A percentile compares a stretch with the other conserved stretches of the same genome.
Evolutionary conservation across 2,329 filamentous ascomycete species (phyloP).

Genomic region (Nigrograna mackinnonii): DNA sequence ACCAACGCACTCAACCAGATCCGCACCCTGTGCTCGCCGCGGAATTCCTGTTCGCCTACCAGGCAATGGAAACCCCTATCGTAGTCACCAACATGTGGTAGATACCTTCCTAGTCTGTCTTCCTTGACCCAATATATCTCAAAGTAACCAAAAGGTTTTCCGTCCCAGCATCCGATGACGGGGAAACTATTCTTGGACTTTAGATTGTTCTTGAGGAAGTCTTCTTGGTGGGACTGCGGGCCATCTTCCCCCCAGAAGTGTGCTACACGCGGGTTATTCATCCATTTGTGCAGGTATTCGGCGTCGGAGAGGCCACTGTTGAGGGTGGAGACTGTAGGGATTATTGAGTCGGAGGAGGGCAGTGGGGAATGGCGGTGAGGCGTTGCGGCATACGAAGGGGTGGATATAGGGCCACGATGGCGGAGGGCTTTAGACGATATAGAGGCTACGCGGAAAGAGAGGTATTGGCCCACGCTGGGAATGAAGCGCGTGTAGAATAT

Average conservation of each 20-base stretch:
- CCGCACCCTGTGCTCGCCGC: conserved; percentile 74
- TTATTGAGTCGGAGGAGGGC: conserved; percentile 52
- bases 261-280: conserved; percentile 81
- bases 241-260: conserved; percentile 79
- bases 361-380: conserved; percentile 41
- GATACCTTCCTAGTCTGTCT: conserved; percentile 72
- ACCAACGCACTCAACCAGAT: conserved; percentile 83
- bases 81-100: conserved; percentile 73
- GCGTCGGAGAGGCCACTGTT: conserved; percentile 54
- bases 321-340: conserved; percentile 30
- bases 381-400: conserved; percentile 16
- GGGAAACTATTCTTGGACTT: conserved; percentile 79
- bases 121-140: conserved; percentile 99
- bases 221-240: conserved; percentile 59
- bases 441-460: conserved; percentile 86
- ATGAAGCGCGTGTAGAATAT: conserved; percentile 89
- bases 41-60: conserved; percentile 88
- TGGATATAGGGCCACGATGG: conserved; percentile 61
- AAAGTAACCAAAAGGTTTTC: conserved; percentile 94
- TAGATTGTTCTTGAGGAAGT: conserved; percentile 70
- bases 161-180: conserved; percentile 91
- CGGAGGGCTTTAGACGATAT: conserved; percentile 65
- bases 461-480: conserved; percentile 78
- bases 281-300: conserved; percentile 81
- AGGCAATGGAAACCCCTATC: conserved; percentile 88